These are phyloP conservation scores for Peltaster fructicola DNA, from an alignment of 2,329 filamentous ascomycete species.

Conservation along the genomic window DNA sequence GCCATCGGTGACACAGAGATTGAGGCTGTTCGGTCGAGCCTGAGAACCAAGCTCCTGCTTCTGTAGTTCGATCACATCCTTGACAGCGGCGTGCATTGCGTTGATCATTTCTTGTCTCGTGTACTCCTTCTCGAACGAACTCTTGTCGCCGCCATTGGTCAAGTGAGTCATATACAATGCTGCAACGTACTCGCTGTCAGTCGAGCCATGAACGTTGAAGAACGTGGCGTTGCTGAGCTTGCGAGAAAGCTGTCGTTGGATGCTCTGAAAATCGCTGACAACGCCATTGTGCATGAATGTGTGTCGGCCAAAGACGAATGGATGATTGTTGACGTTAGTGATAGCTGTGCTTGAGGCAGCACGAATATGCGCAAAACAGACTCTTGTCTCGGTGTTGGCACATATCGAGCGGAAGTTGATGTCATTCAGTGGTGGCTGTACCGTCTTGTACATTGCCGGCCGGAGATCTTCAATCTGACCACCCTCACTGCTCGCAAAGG, in stretches of 20 bases:
- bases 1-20: constrained; percentile 36
- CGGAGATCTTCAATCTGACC: constrained; percentile 20
- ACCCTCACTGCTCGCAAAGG: constrained; percentile 12
- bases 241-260: constrained; percentile 29
- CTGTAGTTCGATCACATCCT: constrained; percentile 30
- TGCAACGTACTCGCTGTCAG: constrained; percentile 34
- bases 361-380: constrained; percentile 36
- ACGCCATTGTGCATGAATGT: constrained; percentile 40
- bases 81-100: constrained; percentile 26
- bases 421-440: constrained; percentile 34
- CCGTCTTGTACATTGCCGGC: constrained; percentile 35
- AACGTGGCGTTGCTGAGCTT: constrained; percentile 31
- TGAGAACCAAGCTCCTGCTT: constrained; percentile 22
- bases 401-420: constrained; percentile 36
- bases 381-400: constrained; percentile 31
- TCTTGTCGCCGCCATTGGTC: constrained; percentile 13
- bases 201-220: constrained; percentile 31
- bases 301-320: constrained; percentile 37
- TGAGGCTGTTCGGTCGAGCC: constrained; percentile 31
- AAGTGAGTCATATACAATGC: constrained; percentile 32
- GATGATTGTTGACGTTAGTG: constrained; percentile 35
- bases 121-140: constrained; percentile 22
- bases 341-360: constrained; percentile 32
- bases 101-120: constrained; percentile 24
- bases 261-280: constrained; percentile 28